Percentiles rank a stretch among this genome's conserved stretches.
Evolutionary conservation across 2,329 filamentous ascomycete genomes (phyloP).

Genomic region (Cladosporium sp.): DNA sequence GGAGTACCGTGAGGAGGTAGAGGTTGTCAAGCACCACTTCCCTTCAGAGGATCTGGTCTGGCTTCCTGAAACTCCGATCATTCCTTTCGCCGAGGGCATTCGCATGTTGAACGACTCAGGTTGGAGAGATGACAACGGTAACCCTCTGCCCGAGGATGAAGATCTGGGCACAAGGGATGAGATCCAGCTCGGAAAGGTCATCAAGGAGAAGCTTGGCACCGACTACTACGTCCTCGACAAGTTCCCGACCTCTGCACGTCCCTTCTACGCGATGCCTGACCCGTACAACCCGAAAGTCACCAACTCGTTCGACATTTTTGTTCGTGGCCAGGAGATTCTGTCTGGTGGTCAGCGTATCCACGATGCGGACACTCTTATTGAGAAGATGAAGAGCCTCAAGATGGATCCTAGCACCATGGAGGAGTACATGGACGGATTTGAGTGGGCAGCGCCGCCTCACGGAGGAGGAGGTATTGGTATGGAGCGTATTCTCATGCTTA

Average conservation of each 20-base stretch:
- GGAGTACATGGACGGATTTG: slow-evolving; percentile 84
- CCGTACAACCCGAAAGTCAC: slow-evolving; percentile 67
- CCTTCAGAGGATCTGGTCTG: slow-evolving; percentile 83
- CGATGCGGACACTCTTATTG: slow-evolving; percentile 66
- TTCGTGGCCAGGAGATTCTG: slow-evolving; percentile 87
- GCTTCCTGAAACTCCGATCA: slow-evolving; percentile 77
- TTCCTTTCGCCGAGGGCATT: slow-evolving; percentile 75
- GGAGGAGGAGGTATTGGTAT: slow-evolving; percentile 86
- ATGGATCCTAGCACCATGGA: slow-evolving; percentile 80
- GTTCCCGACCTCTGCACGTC: slow-evolving; percentile 77
- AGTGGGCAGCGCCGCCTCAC: slow-evolving; percentile 83
- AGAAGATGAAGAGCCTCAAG: slow-evolving; percentile 71
- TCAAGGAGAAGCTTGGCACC: slow-evolving; percentile 80
- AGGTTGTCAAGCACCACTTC: slow-evolving; percentile 76
- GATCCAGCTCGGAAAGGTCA: slow-evolving; percentile 75
- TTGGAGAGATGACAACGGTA: slow-evolving; percentile 73
- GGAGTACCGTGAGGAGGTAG: slow-evolving; percentile 66
- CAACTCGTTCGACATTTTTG: slow-evolving; percentile 93
- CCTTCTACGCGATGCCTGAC: slow-evolving; percentile 89
- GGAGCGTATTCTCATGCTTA: slow-evolving; percentile 80
- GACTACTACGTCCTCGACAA: slow-evolving; percentile 96
- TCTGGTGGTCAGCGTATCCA: slow-evolving; percentile 93
- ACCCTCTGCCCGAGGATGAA: slow-evolving; percentile 65
- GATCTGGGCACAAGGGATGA: slow-evolving; percentile 83
- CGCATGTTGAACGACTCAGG: slow-evolving; percentile 75